Percentiles rank a stretch among this genome's conserved stretches.
Conservation (phyloP, 345 rosid species). For the Anastatica hierochuntica region DNA sequence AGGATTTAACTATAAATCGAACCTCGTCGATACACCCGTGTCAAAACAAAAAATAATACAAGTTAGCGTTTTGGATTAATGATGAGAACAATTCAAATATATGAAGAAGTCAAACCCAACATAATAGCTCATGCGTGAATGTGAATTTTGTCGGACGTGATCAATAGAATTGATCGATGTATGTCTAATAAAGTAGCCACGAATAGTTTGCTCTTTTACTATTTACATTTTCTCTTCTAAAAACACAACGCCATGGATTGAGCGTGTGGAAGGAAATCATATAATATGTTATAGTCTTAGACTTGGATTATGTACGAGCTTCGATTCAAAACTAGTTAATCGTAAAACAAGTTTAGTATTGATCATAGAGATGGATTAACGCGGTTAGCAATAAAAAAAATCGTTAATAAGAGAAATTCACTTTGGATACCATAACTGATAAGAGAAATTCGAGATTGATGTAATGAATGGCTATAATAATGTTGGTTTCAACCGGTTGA, state of each 20-base stretch:
- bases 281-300: not conserved
- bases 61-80: constrained; percentile 7
- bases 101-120: not conserved
- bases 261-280: constrained; percentile 9
- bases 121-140: constrained; percentile 9
- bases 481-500: too few species aligned
- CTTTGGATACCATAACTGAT: too few species aligned
- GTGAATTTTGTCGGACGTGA: constrained; percentile 22
- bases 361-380: not conserved
- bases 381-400: too few species aligned
- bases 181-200: constrained; percentile 16
- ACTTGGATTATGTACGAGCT: too few species aligned
- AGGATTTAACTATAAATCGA: too few species aligned
- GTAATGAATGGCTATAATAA: too few species aligned
- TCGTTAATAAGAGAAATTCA: too few species aligned
- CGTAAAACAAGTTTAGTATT: not conserved
- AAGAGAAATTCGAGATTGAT: too few species aligned
- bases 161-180: constrained; percentile 4
- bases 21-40: too few species aligned
- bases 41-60: too few species aligned
- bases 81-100: not conserved
- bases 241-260: not conserved
- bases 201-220: constrained; percentile 3
- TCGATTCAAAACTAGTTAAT: too few species aligned
- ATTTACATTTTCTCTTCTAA: not conserved